Evolutionary conservation across 257 asterid species (phyloP), one percentile per base, ranked within the genome.

Genomic region (Solanum clarkiae): DNA sequence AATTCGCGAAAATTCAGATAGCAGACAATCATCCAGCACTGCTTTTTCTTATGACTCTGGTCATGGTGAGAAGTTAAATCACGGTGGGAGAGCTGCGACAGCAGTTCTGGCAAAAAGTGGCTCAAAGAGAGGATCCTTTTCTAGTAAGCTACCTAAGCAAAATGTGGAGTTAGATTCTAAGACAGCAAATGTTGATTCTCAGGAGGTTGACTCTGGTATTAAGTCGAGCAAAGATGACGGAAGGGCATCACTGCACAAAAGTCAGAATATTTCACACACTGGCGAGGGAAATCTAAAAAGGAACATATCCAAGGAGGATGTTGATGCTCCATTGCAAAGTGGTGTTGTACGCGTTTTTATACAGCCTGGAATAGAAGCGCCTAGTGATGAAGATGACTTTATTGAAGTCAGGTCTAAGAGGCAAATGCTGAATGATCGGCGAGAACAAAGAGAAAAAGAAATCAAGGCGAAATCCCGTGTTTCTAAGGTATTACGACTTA

Each of bases 331-430:
- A 45, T 82, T 97, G 89, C 99, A 94, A 87, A 95, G 95, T 93
- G 98, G 99, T 56, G 92, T 97, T 89, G 98, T 97, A 81, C 95
- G 96, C 54, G 94, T 97, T 75, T 97, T 90, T 87, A 94, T 91
- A 80, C 99, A 97, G 88, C 91, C 98, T 87, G 98, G 99, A 71
- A 96, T 96, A 72, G 99, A 96, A 90, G 94, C 95, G 83, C 96
- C 98, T 57, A 93, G 98, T 54, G 98, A 95, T 85, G 98, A 94
- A 85, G 99, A 96, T 92, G 99, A 95, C 90, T 96, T 96, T 89
- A 96, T 96, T 91, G 92, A 94, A 87, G 99, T 94, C 86, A 92
- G 99, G 86, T 97, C 98, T 66, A 97, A 97, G 89, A 92, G 97
- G 92, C 97, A 97, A 92, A 94, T 97, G 98, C 90, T 94, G 90